Evolutionary conservation across 192 early-diverging fungal genomes (phyloP).

Genomic region (Allomyces macrogynus): DNA sequence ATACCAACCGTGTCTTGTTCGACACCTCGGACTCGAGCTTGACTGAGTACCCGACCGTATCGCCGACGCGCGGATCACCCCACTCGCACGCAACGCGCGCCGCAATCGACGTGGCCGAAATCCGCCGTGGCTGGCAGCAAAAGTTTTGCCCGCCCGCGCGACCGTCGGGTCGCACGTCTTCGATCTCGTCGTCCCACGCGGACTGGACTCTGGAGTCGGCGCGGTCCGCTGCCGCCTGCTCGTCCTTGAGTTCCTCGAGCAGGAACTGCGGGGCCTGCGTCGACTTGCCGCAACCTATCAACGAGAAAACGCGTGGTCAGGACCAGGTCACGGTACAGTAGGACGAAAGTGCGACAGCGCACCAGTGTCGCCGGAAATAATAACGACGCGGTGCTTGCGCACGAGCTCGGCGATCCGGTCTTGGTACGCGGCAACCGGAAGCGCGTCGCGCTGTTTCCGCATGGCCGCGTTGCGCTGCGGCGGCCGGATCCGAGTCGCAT

Average conservation of each 20-base stretch:
- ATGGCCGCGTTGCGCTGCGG: neutral
- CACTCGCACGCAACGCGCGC: conserved; percentile 52
- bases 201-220: conserved; percentile 40
- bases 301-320: neutral
- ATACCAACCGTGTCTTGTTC: conserved; percentile 37
- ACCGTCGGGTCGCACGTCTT: conserved; percentile 13
- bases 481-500: neutral
- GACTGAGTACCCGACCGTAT: conserved; percentile 55
- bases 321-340: neutral
- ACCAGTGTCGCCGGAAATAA: conserved; percentile 65
- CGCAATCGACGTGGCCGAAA: conserved; percentile 63
- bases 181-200: conserved; percentile 13
- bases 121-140: conserved; percentile 37
- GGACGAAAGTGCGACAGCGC: conserved; percentile 20
- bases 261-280: conserved; percentile 69
- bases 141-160: neutral
- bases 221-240: conserved; percentile 20
- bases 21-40: conserved; percentile 34
- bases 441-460: conserved; percentile 22
- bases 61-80: conserved; percentile 31
- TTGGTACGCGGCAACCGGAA: conserved; percentile 40
- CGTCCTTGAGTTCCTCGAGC: conserved; percentile 24
- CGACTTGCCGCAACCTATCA: conserved; percentile 26
- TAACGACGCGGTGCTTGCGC: conserved; percentile 31
- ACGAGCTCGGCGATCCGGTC: conserved; percentile 31